Evolutionary conservation across 2,329 filamentous ascomycete genomes (phyloP), one percentile per base, ranked within the genome.

Genomic region (Trichoderma aggressivum): DNA sequence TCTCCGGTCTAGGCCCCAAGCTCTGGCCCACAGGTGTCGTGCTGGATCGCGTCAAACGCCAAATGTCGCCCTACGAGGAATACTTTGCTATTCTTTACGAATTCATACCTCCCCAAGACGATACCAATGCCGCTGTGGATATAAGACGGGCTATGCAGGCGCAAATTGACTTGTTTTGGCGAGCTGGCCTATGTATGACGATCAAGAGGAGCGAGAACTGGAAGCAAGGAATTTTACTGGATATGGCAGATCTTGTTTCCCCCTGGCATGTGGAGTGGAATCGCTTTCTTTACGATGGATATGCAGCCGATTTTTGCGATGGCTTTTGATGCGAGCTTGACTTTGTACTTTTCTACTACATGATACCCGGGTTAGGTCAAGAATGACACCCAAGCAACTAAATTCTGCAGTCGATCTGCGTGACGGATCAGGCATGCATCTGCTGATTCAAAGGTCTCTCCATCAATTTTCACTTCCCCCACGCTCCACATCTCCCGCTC

Each of bases 401-500:
- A 26, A 16, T 6, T 24, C 4, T 26, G 21, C 21, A 18, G 6
- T 28, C 24, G 3, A 30, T 43, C 7, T 43, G 18, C 39, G 39
- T 18, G 1, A n/a, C 39, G 7, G 16, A n/a, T n/a, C n/a, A n/a
- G 39, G 32, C 36, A 32, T 47, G n/a, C 5, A 34, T 68, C 43
- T 30, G 36, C 64, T 71, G 16, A 66, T 32, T 11, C 34, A 47
- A 87, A 86, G 7, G 84, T 80, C 71, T 93, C 92, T 10, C 88
- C 91, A 60, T 83, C 84, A 14, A 94, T 83, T 79, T 98, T 94
- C 63, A 97, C 90, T 82, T 92, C 94, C 7, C 96, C 96, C 63
- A 99, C 92, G 79, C 93, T 96, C 94, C 94, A 97, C 73, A 99
- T 90, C 84, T 99, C 96, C 81, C 89, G 91, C 84, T 98, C 94